phyloP scores from a whole-genome alignment of 2,329 filamentous ascomycete genomes.

The Fusarium metavorans region DNA sequence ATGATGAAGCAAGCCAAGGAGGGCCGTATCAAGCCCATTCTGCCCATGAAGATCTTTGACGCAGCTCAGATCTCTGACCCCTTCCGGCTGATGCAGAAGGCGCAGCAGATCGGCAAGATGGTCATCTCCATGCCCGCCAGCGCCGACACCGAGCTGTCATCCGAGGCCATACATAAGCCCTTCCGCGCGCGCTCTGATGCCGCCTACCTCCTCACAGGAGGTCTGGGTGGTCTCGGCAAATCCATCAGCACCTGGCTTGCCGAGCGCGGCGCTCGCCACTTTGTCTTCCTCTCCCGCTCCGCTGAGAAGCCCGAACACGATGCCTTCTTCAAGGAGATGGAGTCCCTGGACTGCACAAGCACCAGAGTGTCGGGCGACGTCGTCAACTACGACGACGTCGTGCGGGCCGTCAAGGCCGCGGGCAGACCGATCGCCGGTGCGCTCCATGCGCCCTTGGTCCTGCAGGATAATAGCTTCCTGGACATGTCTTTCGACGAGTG shows the following conservation, averaged over 20 bases:
- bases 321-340: not conserved
- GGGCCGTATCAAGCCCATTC: constrained; percentile 11
- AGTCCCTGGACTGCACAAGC: no score
- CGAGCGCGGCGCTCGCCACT: constrained; percentile 8
- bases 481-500: not conserved
- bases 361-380: no score
- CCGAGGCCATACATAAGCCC: not conserved
- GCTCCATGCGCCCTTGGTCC: not conserved
- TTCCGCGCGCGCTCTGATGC: constrained; percentile 2
- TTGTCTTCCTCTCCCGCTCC: constrained; percentile 13
- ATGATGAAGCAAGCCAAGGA: not conserved
- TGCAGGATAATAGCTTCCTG: not conserved
- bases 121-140: not conserved
- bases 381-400: no score
- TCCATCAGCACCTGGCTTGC: constrained; percentile 10
- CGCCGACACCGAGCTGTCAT: not conserved
- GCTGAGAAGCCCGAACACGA: constrained; percentile 2
- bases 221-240: constrained; percentile 15
- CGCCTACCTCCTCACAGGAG: constrained; percentile 42
- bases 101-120: constrained; percentile 19
- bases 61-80: constrained; percentile 5
- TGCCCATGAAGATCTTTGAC: not conserved
- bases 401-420: no score
- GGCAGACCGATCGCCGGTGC: no score
- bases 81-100: constrained; percentile 15